A percentile compares a stretch with the other conserved stretches of the same genome.
These are phyloP conservation scores for Coemansia reversa DNA, from an alignment of 192 early-diverging fungal genomes.

Conservation along the genomic window DNA sequence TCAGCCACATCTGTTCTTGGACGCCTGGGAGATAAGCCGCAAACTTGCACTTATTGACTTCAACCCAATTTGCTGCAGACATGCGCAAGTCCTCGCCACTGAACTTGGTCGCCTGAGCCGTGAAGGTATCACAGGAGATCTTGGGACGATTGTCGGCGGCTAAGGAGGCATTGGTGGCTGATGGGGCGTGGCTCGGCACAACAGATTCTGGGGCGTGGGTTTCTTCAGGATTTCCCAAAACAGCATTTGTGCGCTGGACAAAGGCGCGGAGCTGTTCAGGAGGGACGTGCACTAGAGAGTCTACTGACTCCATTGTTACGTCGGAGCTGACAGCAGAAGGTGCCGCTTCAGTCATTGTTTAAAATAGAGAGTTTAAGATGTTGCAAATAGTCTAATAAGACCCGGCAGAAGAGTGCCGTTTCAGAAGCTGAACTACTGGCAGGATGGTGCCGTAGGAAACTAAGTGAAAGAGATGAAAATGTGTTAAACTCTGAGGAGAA, in stretches of 20 bases:
- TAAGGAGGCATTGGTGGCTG: neutral
- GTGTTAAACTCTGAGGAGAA: no score
- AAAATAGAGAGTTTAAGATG: no score
- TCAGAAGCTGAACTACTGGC: no score
- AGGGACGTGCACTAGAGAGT: neutral
- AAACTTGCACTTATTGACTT: no score
- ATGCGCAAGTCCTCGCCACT: neutral
- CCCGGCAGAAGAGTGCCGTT: no score
- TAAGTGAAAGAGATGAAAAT: no score
- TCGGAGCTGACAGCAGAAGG: neutral
- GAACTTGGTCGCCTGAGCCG: neutral
- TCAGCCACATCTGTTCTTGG: no score
- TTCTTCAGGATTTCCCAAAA: neutral
- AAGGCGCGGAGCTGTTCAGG: neutral
- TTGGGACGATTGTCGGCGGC: neutral
- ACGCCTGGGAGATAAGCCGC: no score
- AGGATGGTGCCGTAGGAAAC: no score
- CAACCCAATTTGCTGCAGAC: no score
- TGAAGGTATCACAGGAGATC: neutral
- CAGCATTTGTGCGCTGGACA: neutral
- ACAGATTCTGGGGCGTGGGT: no score
- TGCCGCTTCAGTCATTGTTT: neutral
- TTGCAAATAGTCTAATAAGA: no score
- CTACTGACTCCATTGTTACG: neutral
- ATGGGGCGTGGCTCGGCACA: neutral